Conservation (phyloP, 129 eudicot species). For the Escallonia rubra region DNA sequence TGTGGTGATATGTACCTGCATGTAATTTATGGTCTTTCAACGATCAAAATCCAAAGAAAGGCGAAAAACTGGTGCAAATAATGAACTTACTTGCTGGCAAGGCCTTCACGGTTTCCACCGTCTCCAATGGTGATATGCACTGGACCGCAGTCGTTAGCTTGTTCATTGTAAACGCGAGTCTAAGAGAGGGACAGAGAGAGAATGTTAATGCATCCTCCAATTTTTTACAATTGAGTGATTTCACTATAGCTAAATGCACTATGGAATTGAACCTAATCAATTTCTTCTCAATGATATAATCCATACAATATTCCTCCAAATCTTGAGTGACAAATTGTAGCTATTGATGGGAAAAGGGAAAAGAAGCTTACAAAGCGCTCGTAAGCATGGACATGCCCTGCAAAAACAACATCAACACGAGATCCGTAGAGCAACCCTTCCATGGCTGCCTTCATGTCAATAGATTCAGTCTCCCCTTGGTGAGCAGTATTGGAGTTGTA, state of each 20-base stretch:
- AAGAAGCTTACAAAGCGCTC: conserved; percentile 68
- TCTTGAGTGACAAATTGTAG: too few species aligned
- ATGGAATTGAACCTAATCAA: too few species aligned
- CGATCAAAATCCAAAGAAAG: too few species aligned
- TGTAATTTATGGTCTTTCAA: too few species aligned
- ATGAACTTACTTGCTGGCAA: conserved; percentile 42
- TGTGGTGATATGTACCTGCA: conserved; percentile 48
- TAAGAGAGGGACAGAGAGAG: not conserved
- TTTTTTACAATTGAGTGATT: too few species aligned
- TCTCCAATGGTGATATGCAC: conserved; percentile 66
- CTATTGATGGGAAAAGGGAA: too few species aligned
- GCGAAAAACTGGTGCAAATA: not conserved
- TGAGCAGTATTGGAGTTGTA: conserved; percentile 71
- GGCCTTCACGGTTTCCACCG: conserved; percentile 72
- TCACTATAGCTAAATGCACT: too few species aligned
- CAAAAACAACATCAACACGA: conserved; percentile 60
- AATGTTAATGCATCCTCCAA: too few species aligned
- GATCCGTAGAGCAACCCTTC: conserved; percentile 54
- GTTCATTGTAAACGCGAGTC: conserved; percentile 52
- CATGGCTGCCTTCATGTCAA: conserved; percentile 50
- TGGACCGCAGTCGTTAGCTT: conserved; percentile 51
- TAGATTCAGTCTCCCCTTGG: conserved; percentile 57
- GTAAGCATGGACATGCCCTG: conserved; percentile 86
- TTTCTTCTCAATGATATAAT: too few species aligned
- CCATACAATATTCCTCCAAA: too few species aligned